Base-by-base conservation (phyloP, 1,284 basidiomycete genomes). In the Papiliotrema fonsecae region DNA sequence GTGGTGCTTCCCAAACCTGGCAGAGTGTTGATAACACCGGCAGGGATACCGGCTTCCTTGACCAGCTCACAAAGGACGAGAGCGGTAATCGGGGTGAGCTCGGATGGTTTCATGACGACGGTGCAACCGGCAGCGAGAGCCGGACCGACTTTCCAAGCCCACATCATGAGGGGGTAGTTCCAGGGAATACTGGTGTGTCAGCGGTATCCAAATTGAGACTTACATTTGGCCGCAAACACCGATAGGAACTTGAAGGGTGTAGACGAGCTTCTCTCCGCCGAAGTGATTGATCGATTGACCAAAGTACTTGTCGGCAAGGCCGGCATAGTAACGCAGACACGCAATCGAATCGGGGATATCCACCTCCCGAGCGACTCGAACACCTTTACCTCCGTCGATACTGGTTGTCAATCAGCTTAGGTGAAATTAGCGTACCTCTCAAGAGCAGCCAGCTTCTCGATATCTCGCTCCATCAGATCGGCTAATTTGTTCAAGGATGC, bases 141-240 rank as follows among this genome's bases (percentile, higher is more conserved):
- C 25, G 91, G 91, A 9, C 84, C 89, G 45, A 92, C 79, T 75
- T 93, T 93, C 88, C 90, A 93, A 9, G 85, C 77, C 84, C 87
- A 88, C 88, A 93, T 92, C 60, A 82, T 82, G 68, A 94, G 86
- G 14, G 89, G 91, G 70, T 92, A 93, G 74, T 93, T 92, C 87
- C 86, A 90, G 7, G 87, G 87, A 57, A 90, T 88, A 59, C 87
- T 88, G 62, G n/a, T 6, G 22, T 46, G 34, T 1, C 16, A 31
- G 11, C 6, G 30, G 25, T 37, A 1, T 7, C n/a, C 34, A 19
- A 19, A 35, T 27, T 2, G 32, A 2, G 3, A 73, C 80, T 60
- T 64, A 87, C 86, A 92, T 91, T 67, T 90, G 87, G 4, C 86
- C 89, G 62, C 86, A 90, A 38, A 96, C 91, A 36, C 92, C 92